Base-by-base conservation (phyloP, 2,329 filamentous ascomycete genomes). In the Diplodia sapinea region DNA sequence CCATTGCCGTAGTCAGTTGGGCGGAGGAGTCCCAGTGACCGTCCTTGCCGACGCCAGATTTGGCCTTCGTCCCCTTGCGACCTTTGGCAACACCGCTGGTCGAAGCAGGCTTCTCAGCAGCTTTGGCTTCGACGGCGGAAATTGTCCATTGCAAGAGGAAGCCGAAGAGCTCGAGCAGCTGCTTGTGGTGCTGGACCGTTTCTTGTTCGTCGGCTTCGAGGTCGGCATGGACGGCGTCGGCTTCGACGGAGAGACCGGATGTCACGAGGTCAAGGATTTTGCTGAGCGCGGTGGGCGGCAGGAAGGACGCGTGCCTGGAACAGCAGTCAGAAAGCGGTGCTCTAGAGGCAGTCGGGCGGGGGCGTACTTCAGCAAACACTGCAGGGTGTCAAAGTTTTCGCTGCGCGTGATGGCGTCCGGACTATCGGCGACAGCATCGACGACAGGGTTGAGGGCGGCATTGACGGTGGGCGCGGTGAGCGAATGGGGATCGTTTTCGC, bases 81-180 rank as follows among this genome's bases (percentile, higher is more conserved):
- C 91, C 91, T 74, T 92, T 86, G 52, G 89, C 89, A 74, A 92
- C 86, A 8, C 88, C 86, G n/a, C 86, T 87, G 2, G 91, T 89
- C 8, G 89, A 82, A 1, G 90, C 89, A 0, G 93, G 89, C 80
- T 96, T 98, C 79, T 98, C 95, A 55, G 93, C 91, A 1, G 93
- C 91, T 80, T 97, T 96, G 49, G 91, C 90, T 80, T 99, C 95
- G 59, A 97, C 92, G n/a, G 91, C 93, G 7, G 93, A 91, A 71
- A 98, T 91, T 7, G 93, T 92, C 96, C 95, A 99, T 79, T 97
- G 94, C 59, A 99, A 82, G 12, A 99, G 83, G 75, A 97, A 99
- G 40, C 90, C 94, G 77, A 96, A 98, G 75, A 96, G 91, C 78
- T 99, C 95, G 71, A 99, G 86, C 1, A 97, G 85, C 72, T 91